A percentile compares a stretch with the other conserved stretches of the same genome.
phyloP scores from a whole-genome alignment of 164 flowering plant genomes.

The Vitis amurensis region DNA sequence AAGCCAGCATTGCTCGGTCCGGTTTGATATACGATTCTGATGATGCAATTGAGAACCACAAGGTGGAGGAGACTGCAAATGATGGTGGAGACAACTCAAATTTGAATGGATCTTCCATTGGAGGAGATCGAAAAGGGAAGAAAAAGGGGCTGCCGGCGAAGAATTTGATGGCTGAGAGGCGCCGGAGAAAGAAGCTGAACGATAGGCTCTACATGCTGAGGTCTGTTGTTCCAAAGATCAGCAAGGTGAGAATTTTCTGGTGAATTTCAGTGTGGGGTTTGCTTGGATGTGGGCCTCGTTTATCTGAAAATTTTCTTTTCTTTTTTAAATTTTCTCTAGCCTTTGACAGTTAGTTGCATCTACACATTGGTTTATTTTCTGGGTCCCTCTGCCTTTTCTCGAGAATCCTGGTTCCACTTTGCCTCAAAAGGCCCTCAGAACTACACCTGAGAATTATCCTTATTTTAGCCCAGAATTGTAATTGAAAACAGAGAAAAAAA shows the following conservation, averaged over 20 bases:
- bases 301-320: too few species aligned
- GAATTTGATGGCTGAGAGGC: conserved; percentile 95
- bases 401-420: too few species aligned
- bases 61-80: conserved; percentile 29
- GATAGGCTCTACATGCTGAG: conserved; percentile 95
- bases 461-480: too few species aligned
- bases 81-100: conserved; percentile 52
- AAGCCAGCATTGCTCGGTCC: conserved; percentile 58
- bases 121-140: conserved; percentile 83
- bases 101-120: conserved; percentile 56
- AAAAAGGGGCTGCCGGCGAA: conserved; percentile 95
- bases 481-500: too few species aligned
- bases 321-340: too few species aligned
- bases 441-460: too few species aligned
- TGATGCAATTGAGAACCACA: conserved; percentile 24
- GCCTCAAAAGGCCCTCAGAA: too few species aligned
- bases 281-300: not conserved
- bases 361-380: too few species aligned
- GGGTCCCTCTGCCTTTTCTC: too few species aligned
- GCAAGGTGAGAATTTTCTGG: conserved; percentile 59
- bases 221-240: conserved; percentile 94
- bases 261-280: too few species aligned
- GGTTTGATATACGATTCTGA: conserved; percentile 84
- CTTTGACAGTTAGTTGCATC: too few species aligned
- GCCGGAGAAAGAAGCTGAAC: conserved; percentile 92